Base-by-base conservation (phyloP, 306 rosid genomes). In the Pachyrhizus erosus region DNA sequence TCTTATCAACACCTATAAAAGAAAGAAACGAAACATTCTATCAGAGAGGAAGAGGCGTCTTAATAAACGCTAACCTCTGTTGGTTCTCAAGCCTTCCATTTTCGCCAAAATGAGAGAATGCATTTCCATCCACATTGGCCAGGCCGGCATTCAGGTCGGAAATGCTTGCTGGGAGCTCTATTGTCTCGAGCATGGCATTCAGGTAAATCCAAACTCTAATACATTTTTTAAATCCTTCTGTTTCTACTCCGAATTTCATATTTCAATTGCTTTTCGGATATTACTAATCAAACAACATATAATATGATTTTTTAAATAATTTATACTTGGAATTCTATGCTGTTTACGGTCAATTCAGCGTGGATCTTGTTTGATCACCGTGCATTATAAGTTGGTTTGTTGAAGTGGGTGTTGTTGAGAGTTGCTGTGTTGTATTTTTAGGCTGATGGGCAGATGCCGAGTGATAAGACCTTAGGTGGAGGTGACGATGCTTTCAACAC, bases 401-500 rank as follows among this genome's bases (percentile, higher is more conserved):
- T 34, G 17, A 4, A 74, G 21, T 46, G 24, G 64, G n/a, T 65
- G 54, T 40, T 26, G 14, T 40, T 26, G 14, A 62, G 48, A 10
- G 58, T 70, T 80, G 20, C 40, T 40, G n/a, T 52, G 60, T 72
- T 39, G 39, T 75, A n/a, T 37, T 31, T 31, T 39, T 78, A 92
- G 97, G 89, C 97, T 34, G 97, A 92, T 89, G 97, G 94, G 34
- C 94, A 90, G 79, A 92, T 92, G 97, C 97, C 92, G 9, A 84
- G 94, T 46, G 97, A 92, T 62, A 86, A 85, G 74, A 92, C 92
- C 42, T 42, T 79, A 12, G 97, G 97, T 9, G 97, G 97, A 66
- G 94, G 97, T 7, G 94, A 92, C 51, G 97, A 92, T 87, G 97
- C 92, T 60, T 92, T 92, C 88, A 92, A 92, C 89, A 92, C 97